Conservation (phyloP, 2,329 filamentous ascomycete species). For the Pyrenochaeta sp. region DNA sequence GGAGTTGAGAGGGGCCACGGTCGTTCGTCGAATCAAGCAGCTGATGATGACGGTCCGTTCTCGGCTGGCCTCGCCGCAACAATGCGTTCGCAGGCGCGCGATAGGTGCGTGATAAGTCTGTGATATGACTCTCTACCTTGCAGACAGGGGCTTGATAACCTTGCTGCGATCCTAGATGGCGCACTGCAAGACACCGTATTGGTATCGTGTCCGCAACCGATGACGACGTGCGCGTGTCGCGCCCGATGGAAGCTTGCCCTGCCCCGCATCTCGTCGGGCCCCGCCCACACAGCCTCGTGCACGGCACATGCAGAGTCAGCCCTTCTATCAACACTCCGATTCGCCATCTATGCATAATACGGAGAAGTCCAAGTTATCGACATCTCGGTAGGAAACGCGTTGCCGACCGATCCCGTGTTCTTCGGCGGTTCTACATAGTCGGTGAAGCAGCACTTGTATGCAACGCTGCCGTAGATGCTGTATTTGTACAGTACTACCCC, state of each 20-base stretch:
- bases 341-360: constrained; percentile 13
- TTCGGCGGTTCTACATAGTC: background rate
- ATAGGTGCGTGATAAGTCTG: constrained; percentile 3
- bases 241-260: constrained; percentile 5
- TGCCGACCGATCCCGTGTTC: constrained; percentile 4
- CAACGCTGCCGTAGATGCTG: background rate
- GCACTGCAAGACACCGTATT: constrained; percentile 1
- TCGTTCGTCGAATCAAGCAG: constrained; percentile 32
- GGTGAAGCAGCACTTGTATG: background rate
- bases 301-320: constrained; percentile 18
- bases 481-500: background rate
- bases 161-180: constrained; percentile 10
- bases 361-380: background rate
- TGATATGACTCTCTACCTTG: constrained; percentile 2
- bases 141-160: constrained; percentile 6
- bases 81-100: constrained; percentile 5
- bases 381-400: background rate
- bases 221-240: constrained; percentile 24
- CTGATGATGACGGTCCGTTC: constrained; percentile 30
- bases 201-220: constrained; percentile 10
- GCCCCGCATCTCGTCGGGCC: constrained; percentile 28
- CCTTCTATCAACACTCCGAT: constrained; percentile 21
- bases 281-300: constrained; percentile 13
- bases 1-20: constrained; percentile 31
- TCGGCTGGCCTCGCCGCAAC: constrained; percentile 21